phyloP scores from a whole-genome alignment of 2,329 filamentous ascomycete genomes.

The Fusarium redolens region DNA sequence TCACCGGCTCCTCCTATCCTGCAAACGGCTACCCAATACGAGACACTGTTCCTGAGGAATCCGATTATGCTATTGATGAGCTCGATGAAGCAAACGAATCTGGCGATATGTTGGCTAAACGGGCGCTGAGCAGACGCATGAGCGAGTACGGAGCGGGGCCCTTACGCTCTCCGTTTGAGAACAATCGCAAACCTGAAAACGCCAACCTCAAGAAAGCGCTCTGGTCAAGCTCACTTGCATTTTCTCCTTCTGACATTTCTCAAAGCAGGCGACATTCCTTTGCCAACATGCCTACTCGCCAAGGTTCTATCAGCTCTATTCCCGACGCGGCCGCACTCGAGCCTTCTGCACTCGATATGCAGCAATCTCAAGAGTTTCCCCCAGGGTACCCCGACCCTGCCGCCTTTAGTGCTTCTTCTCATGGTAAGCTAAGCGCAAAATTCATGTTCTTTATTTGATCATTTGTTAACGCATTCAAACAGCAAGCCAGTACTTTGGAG shows the following conservation, averaged over 20 bases:
- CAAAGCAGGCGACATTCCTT: conserved; percentile 86
- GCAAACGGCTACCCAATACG: conserved; percentile 70
- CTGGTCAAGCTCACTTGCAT: conserved; percentile 79
- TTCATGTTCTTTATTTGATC: background rate
- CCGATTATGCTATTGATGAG: conserved; percentile 79
- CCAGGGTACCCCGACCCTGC: conserved; percentile 54
- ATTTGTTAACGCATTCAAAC: conserved; percentile 1
- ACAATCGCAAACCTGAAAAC: conserved; percentile 72
- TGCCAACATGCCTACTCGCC: conserved; percentile 73
- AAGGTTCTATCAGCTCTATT: conserved; percentile 71
- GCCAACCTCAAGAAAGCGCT: conserved; percentile 69
- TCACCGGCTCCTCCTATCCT: conserved; percentile 65
- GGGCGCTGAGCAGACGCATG: conserved; percentile 63
- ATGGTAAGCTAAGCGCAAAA: conserved; percentile 51
- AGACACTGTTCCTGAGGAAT: conserved; percentile 71
- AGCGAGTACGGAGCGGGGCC: conserved; percentile 64
- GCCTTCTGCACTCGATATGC: conserved; percentile 55
- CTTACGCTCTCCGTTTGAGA: conserved; percentile 63
- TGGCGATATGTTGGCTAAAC: conserved; percentile 59
- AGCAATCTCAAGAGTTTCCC: conserved; percentile 57
- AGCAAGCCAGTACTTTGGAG: conserved; percentile 44
- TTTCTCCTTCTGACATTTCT: conserved; percentile 71
- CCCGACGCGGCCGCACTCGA: conserved; percentile 64
- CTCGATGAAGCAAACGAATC: conserved; percentile 70
- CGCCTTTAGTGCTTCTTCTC: conserved; percentile 52